Conservation (phyloP, 108 stramenopile genomes). For the Bacterosira constricta region DNA sequence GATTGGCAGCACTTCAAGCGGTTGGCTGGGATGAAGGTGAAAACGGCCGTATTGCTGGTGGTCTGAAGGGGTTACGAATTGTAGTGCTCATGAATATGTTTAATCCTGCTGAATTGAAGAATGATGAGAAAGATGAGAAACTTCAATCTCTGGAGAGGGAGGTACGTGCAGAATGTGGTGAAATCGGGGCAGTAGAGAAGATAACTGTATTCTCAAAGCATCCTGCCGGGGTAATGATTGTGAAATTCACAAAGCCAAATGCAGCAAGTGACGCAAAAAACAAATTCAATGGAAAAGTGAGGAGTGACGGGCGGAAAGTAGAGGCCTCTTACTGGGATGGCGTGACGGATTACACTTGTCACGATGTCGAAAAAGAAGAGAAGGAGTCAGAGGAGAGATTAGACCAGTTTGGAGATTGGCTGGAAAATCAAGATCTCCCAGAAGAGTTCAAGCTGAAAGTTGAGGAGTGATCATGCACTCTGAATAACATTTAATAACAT, state of each 20-base stretch:
- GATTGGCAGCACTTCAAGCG: constrained; percentile 77
- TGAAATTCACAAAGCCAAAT: constrained; percentile 84
- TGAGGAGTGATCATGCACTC: constrained; percentile 32
- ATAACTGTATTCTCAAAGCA: constrained; percentile 92
- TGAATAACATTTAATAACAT: too few relatives aligned
- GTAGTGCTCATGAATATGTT: constrained; percentile 93
- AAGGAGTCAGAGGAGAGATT: constrained; percentile 82
- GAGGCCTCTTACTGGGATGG: constrained; percentile 94
- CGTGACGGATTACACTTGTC: constrained; percentile 88
- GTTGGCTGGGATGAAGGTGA: constrained; percentile 87
- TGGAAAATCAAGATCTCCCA: constrained; percentile 92
- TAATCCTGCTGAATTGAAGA: constrained; percentile 53
- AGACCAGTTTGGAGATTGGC: constrained; percentile 95
- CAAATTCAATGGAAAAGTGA: constrained; percentile 68
- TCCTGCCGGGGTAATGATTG: constrained; percentile 80
- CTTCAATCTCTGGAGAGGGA: constrained; percentile 62
- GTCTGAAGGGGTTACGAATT: constrained; percentile 90
- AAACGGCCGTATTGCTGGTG: constrained; percentile 82
- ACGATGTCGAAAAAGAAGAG: constrained; percentile 58
- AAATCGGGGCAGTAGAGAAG: constrained; percentile 88
- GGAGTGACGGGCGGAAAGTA: constrained; percentile 32
- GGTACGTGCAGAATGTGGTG: constrained; percentile 65
- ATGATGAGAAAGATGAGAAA: constrained; percentile 40
- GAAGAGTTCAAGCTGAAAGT: constrained; percentile 85
- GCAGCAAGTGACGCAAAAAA: constrained; percentile 86